Evolutionary conservation across 352 stramenopile genomes (phyloP).

Genomic region (Phytophthora sansomeana): DNA sequence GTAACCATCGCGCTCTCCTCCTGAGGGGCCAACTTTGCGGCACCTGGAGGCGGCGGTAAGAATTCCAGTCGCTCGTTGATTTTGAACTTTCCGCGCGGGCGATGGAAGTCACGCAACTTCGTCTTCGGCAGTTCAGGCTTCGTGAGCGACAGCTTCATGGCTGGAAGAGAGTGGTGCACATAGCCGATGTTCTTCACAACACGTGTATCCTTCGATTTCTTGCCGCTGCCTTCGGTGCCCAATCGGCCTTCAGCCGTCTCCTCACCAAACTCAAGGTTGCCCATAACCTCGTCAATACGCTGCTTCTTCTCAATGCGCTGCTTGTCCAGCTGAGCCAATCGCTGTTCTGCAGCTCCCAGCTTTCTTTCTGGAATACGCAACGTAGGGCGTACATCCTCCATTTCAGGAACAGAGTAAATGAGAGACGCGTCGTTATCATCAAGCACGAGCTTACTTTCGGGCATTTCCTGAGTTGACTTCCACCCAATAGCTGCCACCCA

Average conservation of each 20-base stretch:
- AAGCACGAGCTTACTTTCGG: slow-evolving; percentile 79
- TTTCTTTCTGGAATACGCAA: slow-evolving; percentile 86
- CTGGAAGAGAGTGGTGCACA: slow-evolving; percentile 87
- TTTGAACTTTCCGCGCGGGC: slow-evolving; percentile 87
- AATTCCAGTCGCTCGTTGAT: slow-evolving; percentile 83
- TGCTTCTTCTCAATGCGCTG: slow-evolving; percentile 80
- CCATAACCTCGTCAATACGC: slow-evolving; percentile 86
- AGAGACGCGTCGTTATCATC: slow-evolving; percentile 86
- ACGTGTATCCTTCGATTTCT: slow-evolving; percentile 86
- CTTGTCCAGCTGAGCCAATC: slow-evolving; percentile 76
- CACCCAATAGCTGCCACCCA: slow-evolving; percentile 85
- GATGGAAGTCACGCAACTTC: slow-evolving; percentile 86
- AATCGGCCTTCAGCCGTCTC: slow-evolving; percentile 72
- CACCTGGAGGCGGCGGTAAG: slow-evolving; percentile 49
- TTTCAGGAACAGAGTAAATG: slow-evolving; percentile 79
- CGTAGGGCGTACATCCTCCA: slow-evolving; percentile 84
- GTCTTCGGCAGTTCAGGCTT: slow-evolving; percentile 86
- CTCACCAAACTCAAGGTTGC: slow-evolving; percentile 80
- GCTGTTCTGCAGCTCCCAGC: slow-evolving; percentile 78
- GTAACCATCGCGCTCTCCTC: slow-evolving; percentile 80
- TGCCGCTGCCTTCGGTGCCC: slow-evolving; percentile 71
- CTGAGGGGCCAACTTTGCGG: slow-evolving; percentile 52
- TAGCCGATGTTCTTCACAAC: slow-evolving; percentile 88
- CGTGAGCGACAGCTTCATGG: slow-evolving; percentile 87
- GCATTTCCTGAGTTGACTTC: slow-evolving; percentile 85